These are phyloP conservation scores for Cladobotryum protrusum DNA, from an alignment of 2,329 filamentous ascomycete species.

Conservation along the genomic window DNA sequence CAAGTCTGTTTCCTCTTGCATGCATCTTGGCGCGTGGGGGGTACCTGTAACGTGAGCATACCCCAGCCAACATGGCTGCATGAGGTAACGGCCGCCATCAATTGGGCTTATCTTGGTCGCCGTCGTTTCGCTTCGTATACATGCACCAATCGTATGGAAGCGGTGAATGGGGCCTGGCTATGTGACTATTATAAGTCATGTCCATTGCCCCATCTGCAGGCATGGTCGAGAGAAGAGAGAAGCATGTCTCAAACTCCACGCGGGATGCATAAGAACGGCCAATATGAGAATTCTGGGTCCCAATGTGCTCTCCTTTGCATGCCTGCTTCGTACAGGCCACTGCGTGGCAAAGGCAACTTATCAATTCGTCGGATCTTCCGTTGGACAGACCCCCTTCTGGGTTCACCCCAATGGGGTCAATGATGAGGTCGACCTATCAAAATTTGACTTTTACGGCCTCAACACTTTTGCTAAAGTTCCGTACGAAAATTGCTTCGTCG, in stretches of 20 bases:
- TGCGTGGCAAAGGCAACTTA: background rate
- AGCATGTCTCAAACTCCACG: too few relatives aligned
- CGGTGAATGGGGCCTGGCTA: too few relatives aligned
- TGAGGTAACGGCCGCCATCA: too few relatives aligned
- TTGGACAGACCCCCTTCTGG: constrained; percentile 15
- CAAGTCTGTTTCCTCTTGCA: too few relatives aligned
- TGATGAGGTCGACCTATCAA: constrained; percentile 14
- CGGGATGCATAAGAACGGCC: background rate
- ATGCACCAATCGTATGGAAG: too few relatives aligned
- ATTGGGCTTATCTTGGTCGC: too few relatives aligned
- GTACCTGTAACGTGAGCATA: too few relatives aligned
- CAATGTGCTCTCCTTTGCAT: background rate
- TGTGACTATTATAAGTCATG: too few relatives aligned
- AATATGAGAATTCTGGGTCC: background rate
- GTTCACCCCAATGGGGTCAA: constrained; percentile 8
- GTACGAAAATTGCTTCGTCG: constrained; percentile 20
- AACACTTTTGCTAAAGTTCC: constrained; percentile 21
- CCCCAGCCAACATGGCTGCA: too few relatives aligned
- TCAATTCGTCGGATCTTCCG: constrained; percentile 2
- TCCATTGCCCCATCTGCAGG: background rate
- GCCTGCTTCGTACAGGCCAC: background rate
- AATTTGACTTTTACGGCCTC: constrained; percentile 13
- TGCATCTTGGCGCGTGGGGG: too few relatives aligned
- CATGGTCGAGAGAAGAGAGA: too few relatives aligned
- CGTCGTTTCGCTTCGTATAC: too few relatives aligned